Conservation (phyloP, 1,284 basidiomycete species). For the Moniliella sp. region DNA sequence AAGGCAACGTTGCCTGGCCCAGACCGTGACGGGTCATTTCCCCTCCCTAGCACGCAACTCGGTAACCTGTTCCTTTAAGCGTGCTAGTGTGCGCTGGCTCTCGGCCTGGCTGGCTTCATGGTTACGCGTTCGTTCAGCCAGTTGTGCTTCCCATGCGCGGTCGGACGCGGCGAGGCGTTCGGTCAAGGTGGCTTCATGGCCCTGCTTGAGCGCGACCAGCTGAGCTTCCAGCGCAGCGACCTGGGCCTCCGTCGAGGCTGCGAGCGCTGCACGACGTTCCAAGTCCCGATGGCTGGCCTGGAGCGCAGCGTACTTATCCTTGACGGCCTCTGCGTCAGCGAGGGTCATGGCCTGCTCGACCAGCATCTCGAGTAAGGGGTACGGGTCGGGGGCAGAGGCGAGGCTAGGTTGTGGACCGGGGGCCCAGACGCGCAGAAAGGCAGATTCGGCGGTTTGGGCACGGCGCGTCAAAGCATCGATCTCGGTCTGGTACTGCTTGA, state of each 20-base stretch:
- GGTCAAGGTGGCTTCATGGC: too few species aligned
- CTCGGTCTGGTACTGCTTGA: conserved; percentile 58
- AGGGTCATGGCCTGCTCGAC: conserved; percentile 39
- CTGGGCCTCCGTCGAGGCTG: too few species aligned
- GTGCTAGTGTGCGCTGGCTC: conserved; percentile 58
- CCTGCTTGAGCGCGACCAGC: too few species aligned
- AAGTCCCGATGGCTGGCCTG: conserved; percentile 39
- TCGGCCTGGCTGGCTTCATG: conserved; percentile 85
- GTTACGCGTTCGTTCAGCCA: conserved; percentile 80
- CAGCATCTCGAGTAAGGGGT: conserved; percentile 75
- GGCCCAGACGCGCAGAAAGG: conserved; percentile 53
- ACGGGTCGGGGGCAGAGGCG: conserved; percentile 72
- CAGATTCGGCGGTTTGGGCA: conserved; percentile 70
- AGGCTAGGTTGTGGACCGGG: conserved; percentile 1
- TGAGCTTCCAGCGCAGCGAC: too few species aligned
- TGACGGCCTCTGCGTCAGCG: conserved; percentile 9
- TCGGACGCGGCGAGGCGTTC: too few species aligned
- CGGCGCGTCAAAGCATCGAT: conserved; percentile 83
- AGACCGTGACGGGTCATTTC: conserved; percentile 56
- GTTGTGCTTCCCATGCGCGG: conserved; percentile 80
- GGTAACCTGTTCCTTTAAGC: conserved; percentile 64
- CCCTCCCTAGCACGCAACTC: conserved; percentile 43
- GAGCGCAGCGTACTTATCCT: conserved; percentile 53
- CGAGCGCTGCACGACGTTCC: too few species aligned
- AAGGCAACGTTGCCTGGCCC: conserved; percentile 46